Conservation (phyloP, 176 grass and related monocot genomes). For the Triticum urartu region DNA sequence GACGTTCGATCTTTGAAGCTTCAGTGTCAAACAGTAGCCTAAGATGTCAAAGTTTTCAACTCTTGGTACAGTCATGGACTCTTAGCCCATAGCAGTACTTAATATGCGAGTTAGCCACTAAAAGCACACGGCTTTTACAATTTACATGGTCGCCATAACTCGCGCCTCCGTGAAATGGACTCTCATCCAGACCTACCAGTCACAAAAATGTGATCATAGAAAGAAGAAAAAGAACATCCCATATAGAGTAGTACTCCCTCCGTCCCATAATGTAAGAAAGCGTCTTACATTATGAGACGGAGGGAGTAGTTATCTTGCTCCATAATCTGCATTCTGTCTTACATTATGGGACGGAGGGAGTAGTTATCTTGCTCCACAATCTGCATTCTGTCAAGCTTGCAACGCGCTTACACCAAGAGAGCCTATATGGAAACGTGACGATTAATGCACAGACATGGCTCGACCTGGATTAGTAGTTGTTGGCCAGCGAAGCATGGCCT, state of each 20-base stretch:
- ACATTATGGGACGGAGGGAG: no score
- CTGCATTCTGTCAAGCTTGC: neutral
- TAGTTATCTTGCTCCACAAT: neutral
- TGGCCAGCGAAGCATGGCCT: neutral
- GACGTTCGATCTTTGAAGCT: neutral
- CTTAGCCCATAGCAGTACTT: no score
- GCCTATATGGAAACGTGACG: neutral
- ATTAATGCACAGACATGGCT: neutral
- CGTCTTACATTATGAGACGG: no score
- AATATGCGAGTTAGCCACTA: neutral
- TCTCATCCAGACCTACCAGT: no score
- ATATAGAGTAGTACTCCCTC: neutral
- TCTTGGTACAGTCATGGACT: neutral
- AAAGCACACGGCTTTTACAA: no score
- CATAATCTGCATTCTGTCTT: neutral
- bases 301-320: neutral
- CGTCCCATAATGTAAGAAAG: no score
- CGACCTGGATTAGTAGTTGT: neutral
- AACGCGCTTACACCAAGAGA: neutral
- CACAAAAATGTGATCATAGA: no score
- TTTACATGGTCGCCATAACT: no score
- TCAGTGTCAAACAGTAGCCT: neutral
- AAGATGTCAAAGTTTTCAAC: neutral
- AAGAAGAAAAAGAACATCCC: no score
- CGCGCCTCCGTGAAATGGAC: no score